Conservation (phyloP, 2,329 filamentous ascomycete genomes). For the Grosmannia clavigera region DNA sequence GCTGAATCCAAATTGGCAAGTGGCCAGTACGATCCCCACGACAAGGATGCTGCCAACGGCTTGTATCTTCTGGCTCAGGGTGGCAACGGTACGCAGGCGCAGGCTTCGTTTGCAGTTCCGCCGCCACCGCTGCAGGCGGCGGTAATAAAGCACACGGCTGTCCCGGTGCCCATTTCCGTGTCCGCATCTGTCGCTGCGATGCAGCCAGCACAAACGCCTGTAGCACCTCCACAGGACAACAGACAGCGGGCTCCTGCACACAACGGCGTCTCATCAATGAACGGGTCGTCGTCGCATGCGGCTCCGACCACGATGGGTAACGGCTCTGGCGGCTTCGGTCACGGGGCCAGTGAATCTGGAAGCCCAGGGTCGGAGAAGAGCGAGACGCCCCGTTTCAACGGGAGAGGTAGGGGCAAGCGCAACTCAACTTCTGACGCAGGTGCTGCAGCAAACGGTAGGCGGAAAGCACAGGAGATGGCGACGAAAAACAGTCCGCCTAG, state of each 20-base stretch:
- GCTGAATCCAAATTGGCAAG: slow-evolving; percentile 36
- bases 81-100: slow-evolving; percentile 39
- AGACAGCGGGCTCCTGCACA: neutral
- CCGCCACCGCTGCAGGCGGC: slow-evolving; percentile 30
- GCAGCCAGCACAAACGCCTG: neutral
- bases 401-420: slow-evolving; percentile 59
- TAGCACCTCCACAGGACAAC: neutral
- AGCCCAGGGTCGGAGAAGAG: slow-evolving; percentile 64
- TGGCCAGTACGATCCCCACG: slow-evolving; percentile 73
- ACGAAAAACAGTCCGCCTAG: slow-evolving; percentile 46
- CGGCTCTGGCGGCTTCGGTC: slow-evolving; percentile 23
- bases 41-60: slow-evolving; percentile 91
- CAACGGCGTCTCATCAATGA: neutral
- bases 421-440: slow-evolving; percentile 27
- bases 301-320: slow-evolving; percentile 13
- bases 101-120: slow-evolving; percentile 33
- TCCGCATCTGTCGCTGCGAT: neutral
- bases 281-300: neutral
- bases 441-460: slow-evolving; percentile 48
- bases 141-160: slow-evolving; percentile 24
- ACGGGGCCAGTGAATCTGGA: slow-evolving; percentile 53
- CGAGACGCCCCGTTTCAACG: slow-evolving; percentile 51
- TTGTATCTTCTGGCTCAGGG: slow-evolving; percentile 80
- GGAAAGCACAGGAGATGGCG: slow-evolving; percentile 59
- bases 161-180: slow-evolving; percentile 10